Evolutionary conservation across 176 grass and related monocot genomes (phyloP).

Genomic region (Elymus sibiricus): DNA sequence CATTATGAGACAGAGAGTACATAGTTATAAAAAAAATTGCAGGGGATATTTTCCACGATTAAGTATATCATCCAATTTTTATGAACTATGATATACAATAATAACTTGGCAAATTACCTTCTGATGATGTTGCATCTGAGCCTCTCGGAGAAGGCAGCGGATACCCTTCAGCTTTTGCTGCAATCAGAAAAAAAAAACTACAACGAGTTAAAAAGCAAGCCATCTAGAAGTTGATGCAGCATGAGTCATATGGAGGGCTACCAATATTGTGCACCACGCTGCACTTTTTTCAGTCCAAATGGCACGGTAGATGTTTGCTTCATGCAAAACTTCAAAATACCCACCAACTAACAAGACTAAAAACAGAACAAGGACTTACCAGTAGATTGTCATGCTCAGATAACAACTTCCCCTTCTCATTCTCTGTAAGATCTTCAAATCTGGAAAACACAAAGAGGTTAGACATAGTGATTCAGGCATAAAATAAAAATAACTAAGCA

Average conservation of each 20-base stretch:
- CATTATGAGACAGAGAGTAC: not conserved
- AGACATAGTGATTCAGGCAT: not conserved
- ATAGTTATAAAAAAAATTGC: not conserved
- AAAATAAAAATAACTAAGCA: not conserved
- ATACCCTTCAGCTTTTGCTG: slow-evolving; percentile 64
- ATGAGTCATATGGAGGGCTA: not conserved
- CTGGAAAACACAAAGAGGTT: slow-evolving; percentile 43
- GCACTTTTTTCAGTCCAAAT: not conserved
- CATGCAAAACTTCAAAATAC: not conserved
- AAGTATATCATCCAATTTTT: not conserved
- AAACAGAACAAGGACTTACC: slow-evolving; percentile 40
- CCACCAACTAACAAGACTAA: not conserved
- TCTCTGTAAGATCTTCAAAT: slow-evolving; percentile 48
- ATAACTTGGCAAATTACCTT: slow-evolving; percentile 40
- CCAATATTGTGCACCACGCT: not conserved
- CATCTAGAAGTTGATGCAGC: not conserved
- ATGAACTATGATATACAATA: not conserved
- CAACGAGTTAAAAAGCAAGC: not conserved
- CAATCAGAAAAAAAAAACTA: slow-evolving; percentile 17
- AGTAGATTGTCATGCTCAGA: slow-evolving; percentile 47
- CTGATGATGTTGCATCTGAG: slow-evolving; percentile 75
- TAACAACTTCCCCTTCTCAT: slow-evolving; percentile 48
- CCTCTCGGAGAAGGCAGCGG: slow-evolving; percentile 69
- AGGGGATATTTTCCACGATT: not conserved
- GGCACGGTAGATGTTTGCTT: not conserved